These are phyloP conservation scores for Agrocybe pediades DNA, from an alignment of 768 basidiomycete species.

Conservation along the genomic window DNA sequence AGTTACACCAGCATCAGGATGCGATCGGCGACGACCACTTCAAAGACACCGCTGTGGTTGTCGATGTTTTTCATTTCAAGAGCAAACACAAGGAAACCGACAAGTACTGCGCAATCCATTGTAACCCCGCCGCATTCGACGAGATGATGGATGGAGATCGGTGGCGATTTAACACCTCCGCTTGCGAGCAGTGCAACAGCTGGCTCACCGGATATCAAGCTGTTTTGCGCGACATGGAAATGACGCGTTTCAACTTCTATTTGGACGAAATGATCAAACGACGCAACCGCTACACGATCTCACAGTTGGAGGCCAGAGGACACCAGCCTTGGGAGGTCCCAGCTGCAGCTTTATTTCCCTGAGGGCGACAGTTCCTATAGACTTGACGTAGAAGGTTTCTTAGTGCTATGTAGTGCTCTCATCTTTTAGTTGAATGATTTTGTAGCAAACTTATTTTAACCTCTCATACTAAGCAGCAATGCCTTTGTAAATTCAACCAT, in stretches of 20 bases:
- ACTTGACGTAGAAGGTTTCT: too few species aligned
- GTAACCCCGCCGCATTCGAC: constrained; percentile 24
- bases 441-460: too few species aligned
- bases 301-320: too few species aligned
- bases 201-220: constrained; percentile 32
- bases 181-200: constrained; percentile 35
- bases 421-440: too few species aligned
- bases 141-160: constrained; percentile 16
- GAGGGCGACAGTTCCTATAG: too few species aligned
- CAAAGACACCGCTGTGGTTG: constrained; percentile 15
- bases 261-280: constrained; percentile 34
- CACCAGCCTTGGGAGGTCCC: too few species aligned
- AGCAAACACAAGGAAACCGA: constrained; percentile 27
- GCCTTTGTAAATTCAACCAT: too few species aligned
- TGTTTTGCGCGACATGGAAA: constrained; percentile 30
- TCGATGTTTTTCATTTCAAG: constrained; percentile 29
- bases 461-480: too few species aligned
- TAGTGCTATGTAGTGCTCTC: too few species aligned
- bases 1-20: constrained; percentile 12
- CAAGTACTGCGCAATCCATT: constrained; percentile 22
- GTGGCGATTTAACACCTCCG: constrained; percentile 33
- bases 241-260: constrained; percentile 29
- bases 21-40: constrained; percentile 17
- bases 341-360: too few species aligned
- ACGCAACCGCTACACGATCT: constrained; percentile 1